These are phyloP conservation scores for Cytospora mali DNA, from an alignment of 2,329 filamentous ascomycete species.

Conservation along the genomic window DNA sequence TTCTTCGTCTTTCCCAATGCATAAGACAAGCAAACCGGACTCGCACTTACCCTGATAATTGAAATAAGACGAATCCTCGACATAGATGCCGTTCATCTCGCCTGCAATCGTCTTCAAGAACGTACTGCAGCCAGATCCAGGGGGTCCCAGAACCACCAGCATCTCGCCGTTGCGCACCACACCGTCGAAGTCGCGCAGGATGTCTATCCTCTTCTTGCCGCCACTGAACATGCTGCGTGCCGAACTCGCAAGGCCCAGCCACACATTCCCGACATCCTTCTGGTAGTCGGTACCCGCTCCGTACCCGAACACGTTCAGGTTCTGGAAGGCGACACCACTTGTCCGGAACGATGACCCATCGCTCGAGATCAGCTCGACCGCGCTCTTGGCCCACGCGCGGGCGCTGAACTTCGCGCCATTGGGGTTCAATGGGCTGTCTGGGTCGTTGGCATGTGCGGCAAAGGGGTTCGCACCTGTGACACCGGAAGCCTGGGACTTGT, in stretches of 20 bases:
- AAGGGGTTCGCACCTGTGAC: constrained; percentile 53
- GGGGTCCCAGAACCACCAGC: constrained; percentile 74
- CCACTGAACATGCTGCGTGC: constrained; percentile 54
- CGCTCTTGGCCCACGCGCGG: constrained; percentile 61
- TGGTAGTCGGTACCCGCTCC: constrained; percentile 72
- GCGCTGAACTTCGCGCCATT: constrained; percentile 52
- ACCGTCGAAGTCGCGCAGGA: constrained; percentile 68
- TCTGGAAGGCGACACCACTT: constrained; percentile 66
- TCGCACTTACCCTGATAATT: constrained; percentile 72
- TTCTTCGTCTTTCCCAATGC: neutral
- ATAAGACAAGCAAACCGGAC: neutral
- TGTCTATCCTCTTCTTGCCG: constrained; percentile 63
- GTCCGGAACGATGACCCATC: constrained; percentile 61
- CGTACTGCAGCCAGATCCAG: constrained; percentile 77
- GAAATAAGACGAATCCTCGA: constrained; percentile 71
- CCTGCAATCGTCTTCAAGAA: constrained; percentile 83
- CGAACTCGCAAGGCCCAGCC: constrained; percentile 52
- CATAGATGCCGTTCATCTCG: constrained; percentile 77
- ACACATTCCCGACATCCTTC: constrained; percentile 65
- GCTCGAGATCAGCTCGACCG: constrained; percentile 55
- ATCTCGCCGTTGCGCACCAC: constrained; percentile 72
- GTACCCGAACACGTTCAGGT: constrained; percentile 70
- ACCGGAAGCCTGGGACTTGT: constrained; percentile 43
- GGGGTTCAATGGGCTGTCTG: constrained; percentile 52
- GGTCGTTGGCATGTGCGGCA: constrained; percentile 38